Base-by-base conservation (phyloP, 768 basidiomycete species). In the Suillus discolor region DNA sequence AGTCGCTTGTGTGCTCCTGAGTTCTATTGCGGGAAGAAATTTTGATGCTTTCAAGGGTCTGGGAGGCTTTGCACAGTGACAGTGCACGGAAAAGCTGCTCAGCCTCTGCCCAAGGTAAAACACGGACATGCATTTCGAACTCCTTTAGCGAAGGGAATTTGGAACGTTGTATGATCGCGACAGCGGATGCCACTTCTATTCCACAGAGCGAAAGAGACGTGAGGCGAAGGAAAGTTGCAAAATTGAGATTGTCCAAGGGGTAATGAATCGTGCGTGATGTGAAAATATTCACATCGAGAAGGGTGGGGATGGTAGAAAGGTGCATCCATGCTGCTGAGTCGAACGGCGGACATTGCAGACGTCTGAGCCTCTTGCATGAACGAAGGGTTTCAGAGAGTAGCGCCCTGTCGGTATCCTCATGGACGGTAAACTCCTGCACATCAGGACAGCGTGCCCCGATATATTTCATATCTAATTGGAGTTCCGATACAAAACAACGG, bases 301-400 rank as follows among this genome's bases (percentile, higher is more conserved):
- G 59, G 18, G 59, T 20, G 25, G 39, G 59, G 25, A 42, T 6
- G 16, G 41, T 20, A 18, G 59, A 60, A 39, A 60, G 59, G 59
- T 60, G 41, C 25, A 28, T 60, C 59, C 59, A 60, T 60, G 39
- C 39, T 13, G 25, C 18, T 6, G 23, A 60, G 9, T 60, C 59
- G 18, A 60, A 39, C 18, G 16, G 12, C 18, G 39, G 15, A 60
- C 41, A 60, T 28, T 4, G 23, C 25, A 60, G 25, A 20, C 6
- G 18, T 20, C 9, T 18, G 18, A 60, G 59, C 18, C 11, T 16
- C 25, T 28, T 42, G 39, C 59, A 60, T 42, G 59, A 60, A 42
- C 41, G 25, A 18, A 60, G 6, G 3, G 25, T 28, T 42, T 28
- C 39, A 28, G 41, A 28, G 4, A 60, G 41, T 23, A 6, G 38